These are phyloP conservation scores for Acacia pycnantha DNA, from an alignment of 331 rosid genomes.

Conservation along the genomic window DNA sequence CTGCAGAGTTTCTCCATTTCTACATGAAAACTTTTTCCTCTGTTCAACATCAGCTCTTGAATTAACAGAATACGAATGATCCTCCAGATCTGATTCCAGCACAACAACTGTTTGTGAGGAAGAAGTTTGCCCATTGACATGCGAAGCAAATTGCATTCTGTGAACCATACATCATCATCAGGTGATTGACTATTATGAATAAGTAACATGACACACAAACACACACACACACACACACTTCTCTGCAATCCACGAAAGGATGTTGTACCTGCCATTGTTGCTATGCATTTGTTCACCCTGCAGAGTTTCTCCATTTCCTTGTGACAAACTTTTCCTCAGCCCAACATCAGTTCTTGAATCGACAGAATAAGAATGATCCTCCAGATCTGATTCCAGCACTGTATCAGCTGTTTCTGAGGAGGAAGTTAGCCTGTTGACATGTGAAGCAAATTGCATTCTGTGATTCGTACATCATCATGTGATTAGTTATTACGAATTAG, in stretches of 20 bases:
- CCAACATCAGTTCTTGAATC: conserved; percentile 64
- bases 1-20: conserved; percentile 49
- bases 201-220: conserved; percentile 13
- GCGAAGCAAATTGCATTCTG: conserved; percentile 60
- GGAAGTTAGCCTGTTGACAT: conserved; percentile 35
- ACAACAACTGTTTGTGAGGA: conserved; percentile 33
- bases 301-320: conserved; percentile 49
- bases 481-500: not conserved
- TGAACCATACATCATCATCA: not conserved
- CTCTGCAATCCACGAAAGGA: not conserved
- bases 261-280: conserved; percentile 65
- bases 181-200: conserved; percentile 28
- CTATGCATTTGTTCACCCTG: conserved; percentile 52
- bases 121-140: conserved; percentile 36
- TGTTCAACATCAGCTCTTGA: conserved; percentile 54
- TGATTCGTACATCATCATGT: not conserved
- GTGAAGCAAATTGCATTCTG: conserved; percentile 60
- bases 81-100: conserved; percentile 40
- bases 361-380: conserved; percentile 59
- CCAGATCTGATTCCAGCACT: conserved; percentile 40
- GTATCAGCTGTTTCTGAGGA: conserved; percentile 35
- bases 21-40: conserved; percentile 26
- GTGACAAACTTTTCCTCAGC: conserved; percentile 20
- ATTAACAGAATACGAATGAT: conserved; percentile 65
- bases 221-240: not conserved